These are phyloP conservation scores for Candida dajiaensis DNA, from an alignment of 805 yeast species.

Conservation along the genomic window DNA sequence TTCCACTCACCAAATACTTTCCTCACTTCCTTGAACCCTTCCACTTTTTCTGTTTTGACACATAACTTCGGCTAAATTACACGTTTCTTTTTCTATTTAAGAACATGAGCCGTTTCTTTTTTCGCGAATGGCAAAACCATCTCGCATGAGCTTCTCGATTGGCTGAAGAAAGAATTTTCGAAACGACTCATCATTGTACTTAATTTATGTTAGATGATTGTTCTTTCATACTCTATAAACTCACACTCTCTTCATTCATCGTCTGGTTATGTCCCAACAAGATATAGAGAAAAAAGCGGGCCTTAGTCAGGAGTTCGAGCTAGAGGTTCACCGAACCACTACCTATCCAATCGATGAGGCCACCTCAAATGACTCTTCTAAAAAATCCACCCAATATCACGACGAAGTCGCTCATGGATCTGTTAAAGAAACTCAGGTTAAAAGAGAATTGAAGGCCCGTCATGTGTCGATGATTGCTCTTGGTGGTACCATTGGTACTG, in stretches of 20 bases:
- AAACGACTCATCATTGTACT: neutral
- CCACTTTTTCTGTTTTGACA: neutral
- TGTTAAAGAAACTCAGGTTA: conserved; percentile 38
- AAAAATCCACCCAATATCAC: neutral
- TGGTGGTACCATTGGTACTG: conserved; percentile 80
- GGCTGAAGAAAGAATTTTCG: neutral
- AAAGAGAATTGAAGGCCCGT: conserved; percentile 58
- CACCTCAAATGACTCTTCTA: neutral
- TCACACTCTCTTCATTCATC: neutral
- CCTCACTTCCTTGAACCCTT: no score
- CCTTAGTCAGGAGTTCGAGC: neutral
- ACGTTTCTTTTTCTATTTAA: neutral
- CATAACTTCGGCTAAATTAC: neutral
- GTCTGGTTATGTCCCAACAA: neutral
- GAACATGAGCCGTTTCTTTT: no score
- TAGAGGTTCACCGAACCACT: neutral
- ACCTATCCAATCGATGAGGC: neutral
- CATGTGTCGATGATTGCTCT: conserved; percentile 73
- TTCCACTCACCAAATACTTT: no score
- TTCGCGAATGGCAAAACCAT: neutral
- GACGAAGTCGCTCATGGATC: conserved; percentile 17
- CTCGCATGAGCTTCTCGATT: neutral
- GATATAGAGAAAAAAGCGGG: neutral
- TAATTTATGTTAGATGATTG: no score
- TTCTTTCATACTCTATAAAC: no score